Conservation (phyloP, 2,329 filamentous ascomycete species). For the Ophiosphaerella herpotricha region DNA sequence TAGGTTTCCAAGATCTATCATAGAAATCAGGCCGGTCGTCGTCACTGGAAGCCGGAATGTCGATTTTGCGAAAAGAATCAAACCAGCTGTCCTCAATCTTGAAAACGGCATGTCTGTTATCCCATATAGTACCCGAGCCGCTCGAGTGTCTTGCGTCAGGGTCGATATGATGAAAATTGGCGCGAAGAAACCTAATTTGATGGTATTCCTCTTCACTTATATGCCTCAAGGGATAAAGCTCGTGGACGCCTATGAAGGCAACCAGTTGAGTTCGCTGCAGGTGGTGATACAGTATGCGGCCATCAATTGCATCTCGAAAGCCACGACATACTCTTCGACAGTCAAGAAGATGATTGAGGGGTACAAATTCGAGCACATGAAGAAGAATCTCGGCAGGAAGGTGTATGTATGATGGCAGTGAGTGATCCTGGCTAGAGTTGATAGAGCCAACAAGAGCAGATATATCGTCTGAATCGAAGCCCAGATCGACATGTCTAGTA, state of each 20-base stretch:
- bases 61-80: constrained; percentile 1
- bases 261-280: constrained; percentile 27
- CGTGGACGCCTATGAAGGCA: constrained; percentile 22
- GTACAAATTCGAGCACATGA: constrained; percentile 32
- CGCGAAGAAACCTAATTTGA: constrained; percentile 18
- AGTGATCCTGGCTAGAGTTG: constrained; percentile 30
- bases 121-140: constrained; percentile 17
- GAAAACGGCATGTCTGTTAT: constrained; percentile 24
- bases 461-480: constrained; percentile 33
- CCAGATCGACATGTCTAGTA: constrained; percentile 24
- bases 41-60: not conserved
- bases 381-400: constrained; percentile 39
- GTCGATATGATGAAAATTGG: constrained; percentile 10
- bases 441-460: constrained; percentile 33
- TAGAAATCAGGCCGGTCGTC: constrained; percentile 2
- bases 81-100: constrained; percentile 27
- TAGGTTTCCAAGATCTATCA: constrained; percentile 1
- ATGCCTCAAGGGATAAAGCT: not conserved
- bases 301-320: constrained; percentile 40
- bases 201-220: constrained; percentile 24
- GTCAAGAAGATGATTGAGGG: constrained; percentile 30
- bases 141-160: not conserved
- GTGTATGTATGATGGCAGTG: constrained; percentile 11
- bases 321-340: constrained; percentile 37
- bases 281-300: constrained; percentile 27